Evolutionary conservation across 345 rosid genomes (phyloP), one percentile per base, ranked within the genome.

Genomic region (Noccaea caerulescens): DNA sequence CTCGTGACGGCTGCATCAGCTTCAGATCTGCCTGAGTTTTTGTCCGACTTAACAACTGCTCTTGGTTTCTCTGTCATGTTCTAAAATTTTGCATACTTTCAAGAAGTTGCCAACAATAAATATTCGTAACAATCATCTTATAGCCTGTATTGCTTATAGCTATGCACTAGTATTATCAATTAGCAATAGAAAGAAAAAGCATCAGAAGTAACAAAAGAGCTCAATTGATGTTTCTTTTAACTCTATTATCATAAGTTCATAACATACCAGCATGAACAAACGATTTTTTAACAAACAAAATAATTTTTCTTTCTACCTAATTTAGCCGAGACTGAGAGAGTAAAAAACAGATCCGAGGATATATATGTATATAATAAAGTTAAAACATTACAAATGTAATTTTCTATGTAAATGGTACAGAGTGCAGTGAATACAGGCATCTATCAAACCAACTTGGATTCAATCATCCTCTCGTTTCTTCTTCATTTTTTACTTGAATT

Each of bases 1-100:
- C 73, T 80, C 9, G 76, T 84, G 51, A 80, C 87, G 43, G 87
- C 85, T 14, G 76, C 77, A 37, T 82, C 83, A 58, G 78, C 68
- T 79, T 55, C 63, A 30, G 77, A 78, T 12, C 69, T 84, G 44
- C 79, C 87, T 12, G 66, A 76, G 23, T 84, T 81, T 65, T 23
- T 84, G 50, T 76, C 67, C 20, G 39, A 72, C 7, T 45, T 84
- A 45, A 62, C 85, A 0, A 69, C 67, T 12, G 74, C 72, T 25
- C 79, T 84, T 44, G 80, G 68, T 67, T 4, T 84, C 25, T 68
- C 83, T 55, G 75, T 73, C 37, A 68, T 58, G 34, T 79, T 84
- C 47, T 84, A 72, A 73, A 54, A 50, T 42, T 30, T 53, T 62
- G 13, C 9, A 5, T 0, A 4, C n/a, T n/a, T n/a, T n/a, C n/a